Percentiles rank a stretch among this genome's conserved stretches.
Conservation (phyloP, 2,329 filamentous ascomycete species). For the Xenoacremonium recifei region DNA sequence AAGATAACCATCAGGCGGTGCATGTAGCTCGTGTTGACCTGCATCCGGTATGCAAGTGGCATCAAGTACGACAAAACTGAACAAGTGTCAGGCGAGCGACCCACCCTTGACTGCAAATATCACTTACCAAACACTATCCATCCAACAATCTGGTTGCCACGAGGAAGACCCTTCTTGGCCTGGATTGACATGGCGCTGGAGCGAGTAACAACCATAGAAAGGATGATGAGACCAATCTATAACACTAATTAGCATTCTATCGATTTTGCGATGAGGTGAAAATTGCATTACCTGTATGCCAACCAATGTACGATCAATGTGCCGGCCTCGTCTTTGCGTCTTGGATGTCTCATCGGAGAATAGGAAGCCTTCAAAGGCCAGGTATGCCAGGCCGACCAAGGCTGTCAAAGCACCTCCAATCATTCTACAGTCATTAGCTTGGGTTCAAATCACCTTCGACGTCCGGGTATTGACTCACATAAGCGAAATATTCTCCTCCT, state of each 20-base stretch:
- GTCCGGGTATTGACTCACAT: slow-evolving; percentile 59
- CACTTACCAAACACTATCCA: slow-evolving; percentile 73
- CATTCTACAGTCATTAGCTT: slow-evolving; percentile 47
- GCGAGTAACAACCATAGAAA: slow-evolving; percentile 82
- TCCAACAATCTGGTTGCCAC: slow-evolving; percentile 83
- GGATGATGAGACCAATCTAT: slow-evolving; percentile 70
- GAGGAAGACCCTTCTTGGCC: slow-evolving; percentile 78
- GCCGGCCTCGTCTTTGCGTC: slow-evolving; percentile 31
- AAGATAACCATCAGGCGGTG: slow-evolving; percentile 88
- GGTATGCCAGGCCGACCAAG: slow-evolving; percentile 70
- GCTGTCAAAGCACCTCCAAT: slow-evolving; percentile 78
- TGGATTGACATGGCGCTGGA: slow-evolving; percentile 85
- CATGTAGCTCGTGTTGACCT: slow-evolving; percentile 83
- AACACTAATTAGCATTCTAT: slow-evolving; percentile 10
- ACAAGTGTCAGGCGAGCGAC: slow-evolving; percentile 15
- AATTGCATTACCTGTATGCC: slow-evolving; percentile 58
- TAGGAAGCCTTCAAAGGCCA: slow-evolving; percentile 71
- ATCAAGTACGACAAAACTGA: slow-evolving; percentile 71
- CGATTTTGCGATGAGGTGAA: neutral
- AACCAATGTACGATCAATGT: slow-evolving; percentile 57
- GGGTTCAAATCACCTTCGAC: neutral
- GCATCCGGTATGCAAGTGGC: slow-evolving; percentile 77
- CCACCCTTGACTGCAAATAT: neutral
- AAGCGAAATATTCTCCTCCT: slow-evolving; percentile 71
- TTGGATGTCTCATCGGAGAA: slow-evolving; percentile 42